These are phyloP conservation scores for Cryptococcus hybrid DNA, from an alignment of 1,284 basidiomycete genomes.

Conservation along the genomic window DNA sequence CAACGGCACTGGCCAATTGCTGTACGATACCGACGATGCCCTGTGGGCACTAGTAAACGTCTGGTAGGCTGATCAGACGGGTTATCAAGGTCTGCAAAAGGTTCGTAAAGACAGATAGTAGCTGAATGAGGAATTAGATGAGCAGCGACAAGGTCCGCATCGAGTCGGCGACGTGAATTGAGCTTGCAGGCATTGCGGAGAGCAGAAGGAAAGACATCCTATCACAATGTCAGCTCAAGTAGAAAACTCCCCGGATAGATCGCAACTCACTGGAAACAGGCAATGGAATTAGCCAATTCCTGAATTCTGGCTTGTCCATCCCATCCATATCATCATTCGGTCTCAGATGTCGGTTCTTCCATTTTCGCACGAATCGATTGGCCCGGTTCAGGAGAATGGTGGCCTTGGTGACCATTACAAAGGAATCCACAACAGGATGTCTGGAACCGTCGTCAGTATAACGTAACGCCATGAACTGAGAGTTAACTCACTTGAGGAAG, in stretches of 20 bases:
- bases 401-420: conserved; percentile 40
- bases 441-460: conserved; percentile 4
- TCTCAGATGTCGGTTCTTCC: conserved; percentile 44
- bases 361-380: conserved; percentile 37
- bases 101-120: conserved; percentile 46
- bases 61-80: conserved; percentile 35
- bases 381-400: conserved; percentile 36
- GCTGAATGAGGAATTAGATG: conserved; percentile 43
- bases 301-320: conserved; percentile 44
- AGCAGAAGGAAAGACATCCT: conserved; percentile 40
- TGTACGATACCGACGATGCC: conserved; percentile 40
- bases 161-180: conserved; percentile 23
- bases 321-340: conserved; percentile 45
- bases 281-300: conserved; percentile 44
- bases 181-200: conserved; percentile 27
- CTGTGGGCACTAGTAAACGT: conserved; percentile 37
- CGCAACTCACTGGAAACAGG: conserved; percentile 38
- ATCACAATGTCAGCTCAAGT: conserved; percentile 4
- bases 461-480: not conserved
- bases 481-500: conserved; percentile 29
- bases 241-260: not conserved
- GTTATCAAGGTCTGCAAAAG: conserved; percentile 45
- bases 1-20: conserved; percentile 26
- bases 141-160: conserved; percentile 42
- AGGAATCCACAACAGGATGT: conserved; percentile 46